Conservation (phyloP, 768 basidiomycete genomes). For the Cystofilobasidium capitatum region DNA sequence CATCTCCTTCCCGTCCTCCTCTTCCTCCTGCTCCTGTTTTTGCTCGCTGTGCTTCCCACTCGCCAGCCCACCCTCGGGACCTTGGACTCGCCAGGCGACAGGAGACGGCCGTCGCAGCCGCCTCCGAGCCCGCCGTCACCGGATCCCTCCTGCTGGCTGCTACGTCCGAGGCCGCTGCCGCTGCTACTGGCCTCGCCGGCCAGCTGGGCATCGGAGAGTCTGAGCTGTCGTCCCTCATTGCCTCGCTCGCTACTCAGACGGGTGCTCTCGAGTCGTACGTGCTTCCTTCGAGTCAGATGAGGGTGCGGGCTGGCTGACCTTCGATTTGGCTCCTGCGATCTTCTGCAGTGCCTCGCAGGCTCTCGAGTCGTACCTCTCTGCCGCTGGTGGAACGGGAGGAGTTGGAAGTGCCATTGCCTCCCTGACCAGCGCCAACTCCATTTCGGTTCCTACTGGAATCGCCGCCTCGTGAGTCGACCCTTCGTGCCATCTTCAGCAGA, state of each 20-base stretch:
- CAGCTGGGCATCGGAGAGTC: background rate
- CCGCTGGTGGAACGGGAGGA: background rate
- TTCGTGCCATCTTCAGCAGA: background rate
- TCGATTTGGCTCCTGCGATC: background rate
- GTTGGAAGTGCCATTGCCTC: background rate
- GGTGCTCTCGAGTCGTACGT: background rate
- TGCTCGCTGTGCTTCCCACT: too few species aligned
- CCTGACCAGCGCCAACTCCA: background rate
- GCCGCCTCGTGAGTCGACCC: background rate
- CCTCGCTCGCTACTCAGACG: background rate
- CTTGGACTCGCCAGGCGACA: background rate
- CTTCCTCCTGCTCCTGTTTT: too few species aligned
- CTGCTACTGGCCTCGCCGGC: background rate
- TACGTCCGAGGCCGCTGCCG: background rate
- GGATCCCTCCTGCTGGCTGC: background rate
- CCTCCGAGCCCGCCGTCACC: background rate
- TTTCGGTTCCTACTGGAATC: background rate
- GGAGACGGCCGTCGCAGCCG: background rate
- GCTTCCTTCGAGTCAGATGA: background rate
- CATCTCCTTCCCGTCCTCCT: too few species aligned
- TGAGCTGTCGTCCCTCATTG: background rate
- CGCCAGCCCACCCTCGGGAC: background rate
- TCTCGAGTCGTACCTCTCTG: background rate
- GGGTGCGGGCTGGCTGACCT: background rate
- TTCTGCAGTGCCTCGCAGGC: background rate